These are phyloP conservation scores for Verticillium alfalfae DNA, from an alignment of 2,329 filamentous ascomycete genomes.

Conservation along the genomic window DNA sequence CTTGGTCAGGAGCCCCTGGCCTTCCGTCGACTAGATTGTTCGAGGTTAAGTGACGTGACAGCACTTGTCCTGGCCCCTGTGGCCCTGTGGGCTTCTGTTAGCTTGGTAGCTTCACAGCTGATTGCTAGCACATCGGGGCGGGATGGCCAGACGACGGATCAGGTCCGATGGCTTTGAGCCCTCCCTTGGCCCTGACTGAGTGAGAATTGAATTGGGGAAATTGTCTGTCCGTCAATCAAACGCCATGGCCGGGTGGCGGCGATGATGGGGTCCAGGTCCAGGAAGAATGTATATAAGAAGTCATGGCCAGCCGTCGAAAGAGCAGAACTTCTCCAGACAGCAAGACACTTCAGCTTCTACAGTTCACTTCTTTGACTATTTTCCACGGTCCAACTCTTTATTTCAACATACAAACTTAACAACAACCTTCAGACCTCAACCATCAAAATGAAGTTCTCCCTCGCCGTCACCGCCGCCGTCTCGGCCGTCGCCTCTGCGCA, in stretches of 20 bases:
- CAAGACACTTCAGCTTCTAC: neutral
- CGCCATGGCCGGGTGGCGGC: neutral
- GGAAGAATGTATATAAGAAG: neutral
- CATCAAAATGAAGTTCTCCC: neutral
- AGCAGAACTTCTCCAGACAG: neutral
- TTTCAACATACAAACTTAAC: neutral
- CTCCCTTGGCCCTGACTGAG: neutral
- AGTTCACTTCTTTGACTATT: conserved; percentile 1
- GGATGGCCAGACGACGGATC: neutral
- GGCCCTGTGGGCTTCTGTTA: neutral
- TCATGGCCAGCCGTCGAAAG: neutral
- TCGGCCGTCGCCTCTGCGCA: conserved; percentile 10
- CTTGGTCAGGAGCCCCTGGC: neutral
- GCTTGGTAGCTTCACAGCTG: too few species aligned
- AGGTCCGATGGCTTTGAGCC: neutral
- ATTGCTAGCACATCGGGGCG: neutral
- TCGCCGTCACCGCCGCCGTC: conserved; percentile 1
- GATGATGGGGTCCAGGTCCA: neutral
- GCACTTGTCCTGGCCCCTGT: neutral
- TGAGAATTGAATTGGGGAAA: neutral
- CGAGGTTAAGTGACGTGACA: neutral
- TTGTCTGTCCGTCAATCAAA: neutral
- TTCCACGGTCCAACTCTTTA: neutral
- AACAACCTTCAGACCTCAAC: neutral
- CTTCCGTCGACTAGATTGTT: neutral